Evolutionary conservation across 805 yeast species (phyloP).

Genomic region (Suhomyces xylopsoci): DNA sequence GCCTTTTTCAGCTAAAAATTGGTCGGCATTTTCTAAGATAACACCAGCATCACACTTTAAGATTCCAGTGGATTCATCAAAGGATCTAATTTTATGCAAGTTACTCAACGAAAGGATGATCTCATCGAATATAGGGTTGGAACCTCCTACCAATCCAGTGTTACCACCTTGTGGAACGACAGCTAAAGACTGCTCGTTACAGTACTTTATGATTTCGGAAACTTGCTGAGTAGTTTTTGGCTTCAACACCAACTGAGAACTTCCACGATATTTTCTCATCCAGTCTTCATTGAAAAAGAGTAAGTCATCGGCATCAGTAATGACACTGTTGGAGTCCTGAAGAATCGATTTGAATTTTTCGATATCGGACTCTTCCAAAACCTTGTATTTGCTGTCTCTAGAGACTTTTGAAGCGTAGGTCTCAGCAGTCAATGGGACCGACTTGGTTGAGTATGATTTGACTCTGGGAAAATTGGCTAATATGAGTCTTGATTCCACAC

Average conservation of each 20-base stretch:
- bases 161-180: conserved; percentile 97
- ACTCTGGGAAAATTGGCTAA: neutral
- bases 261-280: conserved; percentile 93
- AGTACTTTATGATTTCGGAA: conserved; percentile 69
- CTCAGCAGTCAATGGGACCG: conserved; percentile 63
- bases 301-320: conserved; percentile 62
- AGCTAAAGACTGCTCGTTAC: conserved; percentile 74
- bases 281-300: conserved; percentile 81
- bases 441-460: conserved; percentile 21
- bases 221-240: conserved; percentile 82
- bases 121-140: conserved; percentile 90
- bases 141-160: conserved; percentile 94
- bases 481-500: neutral
- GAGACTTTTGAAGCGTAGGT: conserved; percentile 57
- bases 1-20: conserved; percentile 71
- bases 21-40: conserved; percentile 81
- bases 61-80: conserved; percentile 80
- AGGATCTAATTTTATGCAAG: conserved; percentile 75
- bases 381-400: conserved; percentile 50
- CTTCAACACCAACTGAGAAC: conserved; percentile 72
- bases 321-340: conserved; percentile 43
- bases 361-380: conserved; percentile 55
- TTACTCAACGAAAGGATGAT: conserved; percentile 67
- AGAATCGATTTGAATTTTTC: conserved; percentile 59
- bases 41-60: conserved; percentile 89